phyloP scores from a whole-genome alignment of 1,284 basidiomycete genomes.

The Hymenochaete sp. region DNA sequence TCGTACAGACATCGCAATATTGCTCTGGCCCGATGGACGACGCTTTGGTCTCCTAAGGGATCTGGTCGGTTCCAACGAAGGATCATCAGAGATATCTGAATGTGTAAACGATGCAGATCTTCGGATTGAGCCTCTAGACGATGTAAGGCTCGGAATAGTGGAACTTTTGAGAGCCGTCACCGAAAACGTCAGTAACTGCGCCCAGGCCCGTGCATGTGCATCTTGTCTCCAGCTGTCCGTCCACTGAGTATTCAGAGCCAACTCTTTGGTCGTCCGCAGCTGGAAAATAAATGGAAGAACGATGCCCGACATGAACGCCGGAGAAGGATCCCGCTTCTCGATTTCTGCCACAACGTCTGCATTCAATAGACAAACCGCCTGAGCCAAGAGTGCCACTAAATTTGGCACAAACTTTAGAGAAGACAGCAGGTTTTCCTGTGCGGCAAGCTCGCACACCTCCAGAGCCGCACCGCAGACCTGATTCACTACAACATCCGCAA shows the following conservation, averaged over 20 bases:
- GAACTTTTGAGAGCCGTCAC: constrained; percentile 32
- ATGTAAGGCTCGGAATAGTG: constrained; percentile 13
- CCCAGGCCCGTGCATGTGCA: constrained; percentile 47
- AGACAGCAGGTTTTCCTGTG: constrained; percentile 44
- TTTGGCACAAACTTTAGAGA: constrained; percentile 40
- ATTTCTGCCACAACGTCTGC: constrained; percentile 51
- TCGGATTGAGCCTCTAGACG: constrained; percentile 10
- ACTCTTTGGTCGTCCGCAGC: constrained; percentile 43
- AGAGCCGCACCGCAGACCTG: constrained; percentile 54
- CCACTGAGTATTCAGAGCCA: constrained; percentile 35
- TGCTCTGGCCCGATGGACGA: constrained; percentile 4
- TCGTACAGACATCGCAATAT: constrained; percentile 6
- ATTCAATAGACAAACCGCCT: constrained; percentile 43
- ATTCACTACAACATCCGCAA: constrained; percentile 46
- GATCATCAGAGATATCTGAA: constrained; percentile 31
- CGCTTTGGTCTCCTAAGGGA: constrained; percentile 9
- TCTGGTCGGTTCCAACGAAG: constrained; percentile 29
- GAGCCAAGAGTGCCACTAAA: constrained; percentile 46
- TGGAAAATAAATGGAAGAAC: constrained; percentile 54
- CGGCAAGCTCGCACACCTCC: constrained; percentile 45
- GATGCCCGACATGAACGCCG: constrained; percentile 49
- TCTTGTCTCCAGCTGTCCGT: constrained; percentile 38
- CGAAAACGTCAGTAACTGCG: constrained; percentile 53
- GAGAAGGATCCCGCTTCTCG: constrained; percentile 45
- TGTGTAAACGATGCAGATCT: constrained; percentile 19